Evolutionary conservation across 1,284 basidiomycete genomes (phyloP).

Genomic region (Pyrrhoderma noxium): DNA sequence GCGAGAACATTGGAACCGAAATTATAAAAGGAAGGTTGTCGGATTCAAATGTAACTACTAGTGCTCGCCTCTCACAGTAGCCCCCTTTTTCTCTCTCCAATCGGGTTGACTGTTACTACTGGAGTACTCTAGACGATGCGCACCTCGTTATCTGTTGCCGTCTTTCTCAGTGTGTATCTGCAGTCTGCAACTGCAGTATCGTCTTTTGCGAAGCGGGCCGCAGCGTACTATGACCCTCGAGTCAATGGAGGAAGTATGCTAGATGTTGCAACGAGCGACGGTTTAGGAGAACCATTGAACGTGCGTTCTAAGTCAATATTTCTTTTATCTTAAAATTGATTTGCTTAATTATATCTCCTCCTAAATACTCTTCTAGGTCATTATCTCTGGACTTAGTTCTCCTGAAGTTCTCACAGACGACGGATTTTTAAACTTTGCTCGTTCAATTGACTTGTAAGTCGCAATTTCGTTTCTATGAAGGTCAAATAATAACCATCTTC

Average conservation of each 20-base stretch:
- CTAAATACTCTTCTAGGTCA: constrained; percentile 33
- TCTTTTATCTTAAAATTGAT: not conserved
- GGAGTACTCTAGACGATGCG: too few species aligned
- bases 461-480: not conserved
- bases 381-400: constrained; percentile 47
- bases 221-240: constrained; percentile 39
- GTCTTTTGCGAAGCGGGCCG: constrained; percentile 18
- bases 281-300: constrained; percentile 66
- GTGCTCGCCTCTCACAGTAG: too few species aligned
- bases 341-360: constrained; percentile 6
- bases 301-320: constrained; percentile 27
- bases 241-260: constrained; percentile 48
- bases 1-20: too few species aligned
- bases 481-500: not conserved
- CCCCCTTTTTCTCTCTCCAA: too few species aligned
- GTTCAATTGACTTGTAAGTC: constrained; percentile 57
- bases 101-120: too few species aligned
- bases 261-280: constrained; percentile 28
- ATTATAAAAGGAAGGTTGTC: too few species aligned
- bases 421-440: constrained; percentile 52
- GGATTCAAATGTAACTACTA: too few species aligned
- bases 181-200: not conserved
- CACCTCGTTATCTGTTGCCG: too few species aligned
- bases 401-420: constrained; percentile 57
- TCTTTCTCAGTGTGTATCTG: not conserved